Evolutionary conservation across 2,329 filamentous ascomycete species (phyloP).

Genomic region (Grosmannia serpens): DNA sequence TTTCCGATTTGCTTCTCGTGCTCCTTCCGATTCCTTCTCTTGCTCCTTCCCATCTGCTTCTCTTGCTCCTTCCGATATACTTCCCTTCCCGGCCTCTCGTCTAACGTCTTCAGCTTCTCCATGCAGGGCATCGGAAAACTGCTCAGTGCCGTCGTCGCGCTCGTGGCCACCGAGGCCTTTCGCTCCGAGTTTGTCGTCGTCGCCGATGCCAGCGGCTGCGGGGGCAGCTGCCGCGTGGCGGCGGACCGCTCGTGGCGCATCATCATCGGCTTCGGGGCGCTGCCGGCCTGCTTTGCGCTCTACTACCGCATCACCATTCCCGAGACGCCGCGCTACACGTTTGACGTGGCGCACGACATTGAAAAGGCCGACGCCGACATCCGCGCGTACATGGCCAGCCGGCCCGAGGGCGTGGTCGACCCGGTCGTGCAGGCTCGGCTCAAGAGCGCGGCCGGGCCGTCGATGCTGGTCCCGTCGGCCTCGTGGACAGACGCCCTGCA

Average conservation of each 20-base stretch:
- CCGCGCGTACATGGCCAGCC: conserved; percentile 43
- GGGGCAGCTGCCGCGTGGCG: conserved; percentile 51
- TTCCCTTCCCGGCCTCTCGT: not conserved
- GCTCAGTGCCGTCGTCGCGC: conserved; percentile 54
- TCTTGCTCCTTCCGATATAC: conserved; percentile 34
- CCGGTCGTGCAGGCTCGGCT: conserved; percentile 38
- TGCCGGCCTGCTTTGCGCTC: conserved; percentile 68
- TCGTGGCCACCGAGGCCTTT: conserved; percentile 57
- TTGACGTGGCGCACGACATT: conserved; percentile 61
- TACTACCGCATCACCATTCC: conserved; percentile 81
- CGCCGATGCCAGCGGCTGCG: conserved; percentile 36
- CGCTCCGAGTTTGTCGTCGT: conserved; percentile 35
- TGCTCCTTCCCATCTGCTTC: not conserved
- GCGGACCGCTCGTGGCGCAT: conserved; percentile 76
- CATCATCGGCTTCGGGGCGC: conserved; percentile 66
- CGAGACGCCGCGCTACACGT: conserved; percentile 62
- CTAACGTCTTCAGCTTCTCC: conserved; percentile 39
- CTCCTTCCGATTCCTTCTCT: not conserved
- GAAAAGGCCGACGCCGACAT: conserved; percentile 66
- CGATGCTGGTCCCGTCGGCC: conserved; percentile 44
- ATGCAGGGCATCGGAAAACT: conserved; percentile 82
- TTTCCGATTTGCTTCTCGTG: no score
- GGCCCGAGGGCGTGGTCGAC: conserved; percentile 35
- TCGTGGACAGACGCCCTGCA: conserved; percentile 55
- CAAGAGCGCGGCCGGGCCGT: conserved; percentile 32